phyloP scores from a whole-genome alignment of 495 filamentous ascomycete genomes.

The Aspergillus indologenus region DNA sequence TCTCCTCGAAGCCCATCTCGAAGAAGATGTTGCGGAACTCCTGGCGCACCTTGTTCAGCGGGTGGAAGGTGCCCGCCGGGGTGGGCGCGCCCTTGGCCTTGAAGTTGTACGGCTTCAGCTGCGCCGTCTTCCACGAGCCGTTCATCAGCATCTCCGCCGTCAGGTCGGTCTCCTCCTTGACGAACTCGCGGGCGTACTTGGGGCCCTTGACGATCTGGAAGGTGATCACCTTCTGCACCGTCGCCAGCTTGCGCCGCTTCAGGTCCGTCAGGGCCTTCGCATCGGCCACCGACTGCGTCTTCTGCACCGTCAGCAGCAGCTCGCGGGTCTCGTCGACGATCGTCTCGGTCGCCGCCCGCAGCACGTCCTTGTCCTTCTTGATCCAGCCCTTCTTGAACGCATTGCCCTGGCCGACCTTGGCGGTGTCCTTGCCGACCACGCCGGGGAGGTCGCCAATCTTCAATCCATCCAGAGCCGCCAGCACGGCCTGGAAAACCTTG shows the following conservation, averaged over 20 bases:
- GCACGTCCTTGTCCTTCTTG: constrained; percentile 71
- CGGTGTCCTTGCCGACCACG: constrained; percentile 77
- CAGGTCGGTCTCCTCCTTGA: constrained; percentile 92
- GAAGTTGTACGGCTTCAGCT: constrained; percentile 98
- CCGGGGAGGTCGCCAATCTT: constrained; percentile 73
- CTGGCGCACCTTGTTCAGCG: constrained; percentile 87
- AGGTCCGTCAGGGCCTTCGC: constrained; percentile 71
- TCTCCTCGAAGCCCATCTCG: constrained; percentile 59
- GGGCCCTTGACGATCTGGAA: constrained; percentile 81
- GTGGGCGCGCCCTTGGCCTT: constrained; percentile 80
- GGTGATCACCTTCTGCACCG: constrained; percentile 75
- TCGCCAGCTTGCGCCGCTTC: constrained; percentile 84
- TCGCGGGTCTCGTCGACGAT: constrained; percentile 79
- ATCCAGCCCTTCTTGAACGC: constrained; percentile 98
- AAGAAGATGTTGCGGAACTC: constrained; percentile 98
- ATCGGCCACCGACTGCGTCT: constrained; percentile 64
- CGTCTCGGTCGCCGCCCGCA: constrained; percentile 56
- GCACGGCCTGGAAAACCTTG: constrained; percentile 85
- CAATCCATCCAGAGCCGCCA: constrained; percentile 71
- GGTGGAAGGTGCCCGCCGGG: constrained; percentile 82
- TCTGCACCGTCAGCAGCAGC: constrained; percentile 65
- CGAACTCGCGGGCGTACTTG: constrained; percentile 80
- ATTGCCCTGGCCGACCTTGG: constrained; percentile 90
- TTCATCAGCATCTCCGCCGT: constrained; percentile 86
- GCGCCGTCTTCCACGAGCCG: constrained; percentile 65